Evolutionary conservation across 176 grass and related monocot genomes (phyloP), one percentile per base, ranked within the genome.

Genomic region (Aegilops speltoides): DNA sequence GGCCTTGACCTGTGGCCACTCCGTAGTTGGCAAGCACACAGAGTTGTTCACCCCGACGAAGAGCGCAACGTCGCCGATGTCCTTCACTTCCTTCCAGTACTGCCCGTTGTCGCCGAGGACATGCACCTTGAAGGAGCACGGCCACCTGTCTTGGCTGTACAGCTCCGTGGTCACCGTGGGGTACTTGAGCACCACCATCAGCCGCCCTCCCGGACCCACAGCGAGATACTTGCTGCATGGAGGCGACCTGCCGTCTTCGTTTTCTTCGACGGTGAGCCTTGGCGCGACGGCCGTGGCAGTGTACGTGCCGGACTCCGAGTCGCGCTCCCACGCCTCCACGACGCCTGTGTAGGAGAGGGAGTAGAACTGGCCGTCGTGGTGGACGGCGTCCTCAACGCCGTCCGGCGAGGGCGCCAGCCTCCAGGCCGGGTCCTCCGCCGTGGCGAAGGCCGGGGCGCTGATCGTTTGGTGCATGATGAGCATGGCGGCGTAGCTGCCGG

Each of bases 121-220:
- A 73, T 73, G 70, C 8, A 73, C 70, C n/a, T 73, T 73, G n/a
- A 73, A 73, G n/a, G 70, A 45, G n/a, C 70, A 73, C 70, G 70
- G 8, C 70, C 38, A 73, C 10, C 12, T 72, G 10, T 41, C n/a
- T 6, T 6, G 4, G 10, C n/a, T 3, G 70, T 15, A 6, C 29
- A 1, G 38, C 38, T 10, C 38, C 38, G 8, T 40, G 8, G 38
- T 40, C 9, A 40, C 8, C 9, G 8, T 40, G 38, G 2, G 8
- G 9, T 40, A 40, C 38, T 40, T 40, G 38, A 40, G 38, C 38
- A 40, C 38, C 38, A 40, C 38, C 8, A 40, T 40, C 8, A 40
- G 9, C 38, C 38, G 38, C 38, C 38, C 38, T 40, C 38, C 38
- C 2, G 38, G 38, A 40, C 38, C 38, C 9, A 40, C 38, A 0